Evolutionary conservation across 2,329 filamentous ascomycete genomes (phyloP).

Genomic region (Coniochaeta sp.): DNA sequence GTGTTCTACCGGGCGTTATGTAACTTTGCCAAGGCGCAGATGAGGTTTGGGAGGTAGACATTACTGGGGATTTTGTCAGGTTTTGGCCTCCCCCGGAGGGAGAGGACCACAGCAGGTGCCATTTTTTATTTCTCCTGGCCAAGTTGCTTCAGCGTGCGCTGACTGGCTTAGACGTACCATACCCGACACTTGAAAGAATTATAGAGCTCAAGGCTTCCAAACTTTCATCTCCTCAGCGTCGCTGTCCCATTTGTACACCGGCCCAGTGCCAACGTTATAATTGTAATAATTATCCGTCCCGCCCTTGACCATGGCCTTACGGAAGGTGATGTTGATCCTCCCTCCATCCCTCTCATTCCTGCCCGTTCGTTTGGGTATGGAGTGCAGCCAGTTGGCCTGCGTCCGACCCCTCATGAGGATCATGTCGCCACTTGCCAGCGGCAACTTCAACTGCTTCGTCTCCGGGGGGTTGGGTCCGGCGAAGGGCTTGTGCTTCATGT

Average conservation of each 20-base stretch:
- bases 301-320: conserved; percentile 60
- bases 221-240: conserved; percentile 39
- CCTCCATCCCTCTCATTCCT: conserved; percentile 55
- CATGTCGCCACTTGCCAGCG: conserved; percentile 66
- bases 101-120: too few relatives aligned
- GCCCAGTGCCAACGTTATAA: conserved; percentile 70
- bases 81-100: too few relatives aligned
- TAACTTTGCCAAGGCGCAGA: conserved; percentile 79
- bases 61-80: not conserved
- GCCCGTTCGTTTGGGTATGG: conserved; percentile 66
- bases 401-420: conserved; percentile 68
- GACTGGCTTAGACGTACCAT: conserved; percentile 4
- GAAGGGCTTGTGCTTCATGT: conserved; percentile 69
- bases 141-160: not conserved
- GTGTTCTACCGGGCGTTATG: conserved; percentile 81
- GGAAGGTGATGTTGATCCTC: conserved; percentile 71
- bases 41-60: conserved; percentile 65
- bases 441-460: conserved; percentile 38
- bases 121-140: too few relatives aligned
- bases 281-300: conserved; percentile 79
- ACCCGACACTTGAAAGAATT: conserved; percentile 3
- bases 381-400: conserved; percentile 72
- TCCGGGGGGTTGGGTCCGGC: conserved; percentile 31
- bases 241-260: conserved; percentile 61
- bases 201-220: conserved; percentile 21